Evolutionary conservation across 257 asterid species (phyloP).

Genomic region (Leonotis leonurus): DNA sequence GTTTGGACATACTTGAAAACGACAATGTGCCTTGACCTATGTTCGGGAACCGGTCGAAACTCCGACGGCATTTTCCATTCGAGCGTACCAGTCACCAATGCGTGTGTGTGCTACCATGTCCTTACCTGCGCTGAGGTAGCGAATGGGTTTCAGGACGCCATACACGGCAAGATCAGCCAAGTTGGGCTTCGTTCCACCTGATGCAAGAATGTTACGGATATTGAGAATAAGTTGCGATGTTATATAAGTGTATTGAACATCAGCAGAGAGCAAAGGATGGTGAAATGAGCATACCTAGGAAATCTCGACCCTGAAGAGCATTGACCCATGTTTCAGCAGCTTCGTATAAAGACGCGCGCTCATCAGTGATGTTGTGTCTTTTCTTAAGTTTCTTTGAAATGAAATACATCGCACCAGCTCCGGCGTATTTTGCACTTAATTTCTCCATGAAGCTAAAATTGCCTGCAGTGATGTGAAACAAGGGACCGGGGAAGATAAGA

Average conservation of each 20-base stretch:
- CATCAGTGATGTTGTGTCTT: constrained; percentile 76
- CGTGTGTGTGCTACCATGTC: constrained; percentile 91
- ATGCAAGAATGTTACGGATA: background rate
- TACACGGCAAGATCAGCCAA: constrained; percentile 86
- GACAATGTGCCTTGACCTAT: constrained; percentile 14
- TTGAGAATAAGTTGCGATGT: constrained; percentile 7
- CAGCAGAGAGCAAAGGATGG: background rate
- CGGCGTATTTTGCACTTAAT: constrained; percentile 74
- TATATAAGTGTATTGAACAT: no score
- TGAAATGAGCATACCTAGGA: constrained; percentile 50
- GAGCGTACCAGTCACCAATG: constrained; percentile 78
- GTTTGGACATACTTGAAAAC: no score
- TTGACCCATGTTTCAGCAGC: constrained; percentile 96
- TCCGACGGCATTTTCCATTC: constrained; percentile 79
- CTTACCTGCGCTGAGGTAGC: constrained; percentile 77
- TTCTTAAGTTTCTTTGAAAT: constrained; percentile 80
- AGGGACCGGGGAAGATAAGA: background rate
- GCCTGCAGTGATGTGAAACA: constrained; percentile 41
- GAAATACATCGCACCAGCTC: constrained; percentile 88
- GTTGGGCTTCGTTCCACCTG: constrained; percentile 88
- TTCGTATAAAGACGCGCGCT: constrained; percentile 75
- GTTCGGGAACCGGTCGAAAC: constrained; percentile 44
- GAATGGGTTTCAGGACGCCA: constrained; percentile 89
- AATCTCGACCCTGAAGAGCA: constrained; percentile 72
- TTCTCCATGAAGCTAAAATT: constrained; percentile 79